Base-by-base conservation (phyloP, 495 filamentous ascomycete genomes). In the Aspergillus indologenus region DNA sequence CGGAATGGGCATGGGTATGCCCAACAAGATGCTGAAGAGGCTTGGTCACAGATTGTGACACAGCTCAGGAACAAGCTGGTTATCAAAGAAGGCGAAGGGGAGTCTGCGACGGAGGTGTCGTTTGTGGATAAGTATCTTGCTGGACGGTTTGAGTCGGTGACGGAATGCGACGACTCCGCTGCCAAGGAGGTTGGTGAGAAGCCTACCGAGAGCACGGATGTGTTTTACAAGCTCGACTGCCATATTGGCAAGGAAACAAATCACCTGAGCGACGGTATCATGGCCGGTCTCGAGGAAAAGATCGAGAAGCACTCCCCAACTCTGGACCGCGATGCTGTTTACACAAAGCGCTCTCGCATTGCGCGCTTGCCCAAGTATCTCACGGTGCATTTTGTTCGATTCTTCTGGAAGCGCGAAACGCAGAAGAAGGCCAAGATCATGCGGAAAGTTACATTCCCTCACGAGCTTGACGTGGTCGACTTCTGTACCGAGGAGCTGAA, bases 341-440 rank as follows among this genome's bases (percentile, higher is more conserved):
- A 98, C 72, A 97, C 91, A 21, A 96, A 96, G 76, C 87, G 81
- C 9, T 96, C 92, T 26, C 85, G 86, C 60, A 92, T 98, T 62
- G 81, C 91, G 21, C 88, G 93, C 9, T 72, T 98, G 57, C 94
- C 94, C 14, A 96, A 95, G 68, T 96, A 98, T 61, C 81, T 98
- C 26, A 93, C 94, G 15, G 92, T 98, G 5, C 94, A 98, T 69
- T 96, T 98, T 68, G 90, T 98, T 59, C 91, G 94, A 59, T 98
- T 98, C 77, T 96, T 90, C 79, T 98, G 95, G 95, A 92, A 95
- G 70, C 83, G 87, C 19, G 90, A 92, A 57, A 90, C 89, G 8
- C 86, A 93, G 69, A 98, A 98, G 81, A 98, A 98, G 78, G 91
- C 92, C 55, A 98, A 98, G 83, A 98, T 98, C 67, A 92, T 98